A percentile compares a stretch with the other conserved stretches of the same genome.
Evolutionary conservation across 2,329 filamentous ascomycete species (phyloP).

Genomic region (Emmonsiellopsis sp.): DNA sequence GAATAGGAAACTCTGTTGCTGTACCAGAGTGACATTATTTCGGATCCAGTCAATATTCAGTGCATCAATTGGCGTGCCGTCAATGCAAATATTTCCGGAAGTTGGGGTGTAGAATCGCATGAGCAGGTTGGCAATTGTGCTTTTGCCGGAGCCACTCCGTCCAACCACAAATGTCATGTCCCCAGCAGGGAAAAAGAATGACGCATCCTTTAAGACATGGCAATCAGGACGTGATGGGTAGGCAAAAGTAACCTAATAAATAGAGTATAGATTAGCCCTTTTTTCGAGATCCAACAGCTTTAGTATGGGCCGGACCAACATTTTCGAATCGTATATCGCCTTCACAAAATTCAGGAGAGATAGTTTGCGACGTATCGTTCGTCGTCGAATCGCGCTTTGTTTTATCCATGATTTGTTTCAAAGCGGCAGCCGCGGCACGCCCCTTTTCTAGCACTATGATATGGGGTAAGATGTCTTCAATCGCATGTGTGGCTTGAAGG

Average conservation of each 20-base stretch:
- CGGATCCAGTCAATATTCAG: conserved; percentile 66
- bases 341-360: conserved; percentile 38
- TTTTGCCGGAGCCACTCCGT: conserved; percentile 84
- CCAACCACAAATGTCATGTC: conserved; percentile 75
- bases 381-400: conserved; percentile 10
- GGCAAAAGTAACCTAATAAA: conserved; percentile 61
- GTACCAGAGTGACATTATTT: conserved; percentile 67
- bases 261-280: conserved; percentile 8
- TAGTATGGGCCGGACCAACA: conserved; percentile 33
- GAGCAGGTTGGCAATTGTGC: conserved; percentile 73
- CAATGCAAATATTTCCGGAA: conserved; percentile 59
- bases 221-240: conserved; percentile 64
- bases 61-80: conserved; percentile 52
- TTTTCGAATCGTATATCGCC: conserved; percentile 63
- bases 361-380: conserved; percentile 21
- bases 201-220: conserved; percentile 51
- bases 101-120: conserved; percentile 65
- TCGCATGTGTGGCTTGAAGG: conserved; percentile 63
- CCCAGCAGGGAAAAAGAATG: conserved; percentile 62
- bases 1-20: conserved; percentile 75
- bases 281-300: too few species aligned
- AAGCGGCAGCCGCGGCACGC: conserved; percentile 58
- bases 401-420: conserved; percentile 43
- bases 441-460: conserved; percentile 72
- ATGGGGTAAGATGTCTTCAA: conserved; percentile 67